Conservation (phyloP, 768 basidiomycete genomes). For the Boletus barrowsii region DNA sequence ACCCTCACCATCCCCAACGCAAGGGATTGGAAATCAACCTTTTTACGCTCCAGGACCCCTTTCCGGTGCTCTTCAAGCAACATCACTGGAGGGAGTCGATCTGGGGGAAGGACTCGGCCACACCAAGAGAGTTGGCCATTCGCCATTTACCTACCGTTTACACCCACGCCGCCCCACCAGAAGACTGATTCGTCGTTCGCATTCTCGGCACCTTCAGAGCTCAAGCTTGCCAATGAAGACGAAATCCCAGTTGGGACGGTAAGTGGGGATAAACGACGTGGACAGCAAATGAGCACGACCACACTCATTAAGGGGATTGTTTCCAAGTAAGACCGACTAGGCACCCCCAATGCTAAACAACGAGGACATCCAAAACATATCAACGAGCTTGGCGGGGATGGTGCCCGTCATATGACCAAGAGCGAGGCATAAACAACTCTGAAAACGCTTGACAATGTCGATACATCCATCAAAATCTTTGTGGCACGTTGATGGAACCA, state of each 20-base stretch:
- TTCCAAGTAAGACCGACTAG: slow-evolving; percentile 53
- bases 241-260: neutral
- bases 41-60: slow-evolving; percentile 10
- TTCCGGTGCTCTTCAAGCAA: neutral
- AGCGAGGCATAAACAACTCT: slow-evolving; percentile 48
- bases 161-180: slow-evolving; percentile 14
- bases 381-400: slow-evolving; percentile 38
- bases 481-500: slow-evolving; percentile 49
- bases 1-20: neutral
- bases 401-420: slow-evolving; percentile 30
- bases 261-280: neutral
- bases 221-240: no score
- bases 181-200: slow-evolving; percentile 15
- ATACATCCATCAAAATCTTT: slow-evolving; percentile 45
- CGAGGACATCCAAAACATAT: slow-evolving; percentile 53
- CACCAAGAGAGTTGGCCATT: slow-evolving; percentile 17
- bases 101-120: neutral
- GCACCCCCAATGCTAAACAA: slow-evolving; percentile 49
- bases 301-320: slow-evolving; percentile 49
- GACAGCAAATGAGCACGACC: neutral
- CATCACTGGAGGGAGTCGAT: neutral
- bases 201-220: slow-evolving; percentile 16
- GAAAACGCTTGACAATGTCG: slow-evolving; percentile 55
- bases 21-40: slow-evolving; percentile 4
- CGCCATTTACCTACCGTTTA: slow-evolving; percentile 25